phyloP scores from a whole-genome alignment of 139 green algal species.

The Penium margaritaceum region DNA sequence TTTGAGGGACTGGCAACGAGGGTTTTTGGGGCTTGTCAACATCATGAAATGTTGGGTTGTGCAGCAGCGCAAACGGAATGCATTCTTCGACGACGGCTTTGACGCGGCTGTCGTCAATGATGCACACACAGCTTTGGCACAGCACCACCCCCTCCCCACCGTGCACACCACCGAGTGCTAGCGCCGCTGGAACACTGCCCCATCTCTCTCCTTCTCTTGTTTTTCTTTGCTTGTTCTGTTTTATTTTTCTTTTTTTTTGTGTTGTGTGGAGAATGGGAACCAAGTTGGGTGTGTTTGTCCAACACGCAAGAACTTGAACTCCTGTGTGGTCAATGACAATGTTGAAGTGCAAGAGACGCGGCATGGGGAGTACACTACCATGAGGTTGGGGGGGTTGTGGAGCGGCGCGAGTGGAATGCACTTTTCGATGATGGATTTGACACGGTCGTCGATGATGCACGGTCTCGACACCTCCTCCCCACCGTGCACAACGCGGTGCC shows the following conservation, averaged over 20 bases:
- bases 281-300: too few relatives aligned
- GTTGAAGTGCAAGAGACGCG: too few relatives aligned
- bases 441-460: constrained; percentile 52
- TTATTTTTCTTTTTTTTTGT: too few relatives aligned
- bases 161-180: constrained; percentile 74
- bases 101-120: constrained; percentile 57
- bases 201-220: too few relatives aligned
- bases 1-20: too few relatives aligned
- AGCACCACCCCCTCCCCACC: constrained; percentile 58
- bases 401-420: constrained; percentile 69
- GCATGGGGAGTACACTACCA: constrained; percentile 38
- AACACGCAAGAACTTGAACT: too few relatives aligned
- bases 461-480: constrained; percentile 56
- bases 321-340: too few relatives aligned
- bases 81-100: constrained; percentile 58
- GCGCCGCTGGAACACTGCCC: constrained; percentile 8
- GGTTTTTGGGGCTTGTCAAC: too few relatives aligned
- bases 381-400: constrained; percentile 68
- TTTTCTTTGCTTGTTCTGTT: too few relatives aligned
- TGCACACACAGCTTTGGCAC: too few relatives aligned
- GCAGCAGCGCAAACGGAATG: constrained; percentile 68
- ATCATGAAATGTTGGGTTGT: too few relatives aligned
- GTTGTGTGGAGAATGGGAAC: too few relatives aligned
- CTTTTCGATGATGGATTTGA: constrained; percentile 56
- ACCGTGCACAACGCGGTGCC: constrained; percentile 76